Percentiles rank a stretch among this genome's conserved stretches.
These are phyloP conservation scores for Zizania palustris DNA, from an alignment of 202 grass and related monocot genomes.

Conservation along the genomic window DNA sequence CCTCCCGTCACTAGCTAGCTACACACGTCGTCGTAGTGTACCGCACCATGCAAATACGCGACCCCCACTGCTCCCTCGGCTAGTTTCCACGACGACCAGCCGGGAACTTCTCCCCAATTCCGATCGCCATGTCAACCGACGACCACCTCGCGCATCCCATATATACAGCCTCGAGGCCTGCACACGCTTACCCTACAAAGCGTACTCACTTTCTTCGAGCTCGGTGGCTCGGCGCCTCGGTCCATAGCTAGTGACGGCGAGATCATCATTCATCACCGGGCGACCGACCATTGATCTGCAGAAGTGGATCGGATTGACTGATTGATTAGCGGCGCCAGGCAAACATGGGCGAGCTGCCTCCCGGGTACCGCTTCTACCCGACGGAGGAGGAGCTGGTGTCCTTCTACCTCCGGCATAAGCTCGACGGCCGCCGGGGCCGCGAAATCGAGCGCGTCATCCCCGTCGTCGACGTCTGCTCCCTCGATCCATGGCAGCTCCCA, in stretches of 20 bases:
- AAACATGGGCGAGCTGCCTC: constrained; percentile 49
- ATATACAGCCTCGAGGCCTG: constrained; percentile 36
- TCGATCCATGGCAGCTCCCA: too few relatives aligned
- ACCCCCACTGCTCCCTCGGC: neutral
- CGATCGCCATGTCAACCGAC: constrained; percentile 36
- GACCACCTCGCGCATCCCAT: constrained; percentile 29
- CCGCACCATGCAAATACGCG: constrained; percentile 28
- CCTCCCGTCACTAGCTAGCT: neutral
- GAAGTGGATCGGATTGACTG: neutral
- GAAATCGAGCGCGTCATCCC: constrained; percentile 46
- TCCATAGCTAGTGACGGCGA: neutral
- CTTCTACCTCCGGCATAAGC: constrained; percentile 84
- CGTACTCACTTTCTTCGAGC: constrained; percentile 27
- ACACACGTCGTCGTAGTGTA: too few relatives aligned
- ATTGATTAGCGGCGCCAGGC: neutral
- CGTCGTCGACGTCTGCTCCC: too few relatives aligned
- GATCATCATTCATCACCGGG: neutral
- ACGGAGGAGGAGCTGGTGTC: constrained; percentile 82
- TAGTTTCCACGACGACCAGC: constrained; percentile 3
- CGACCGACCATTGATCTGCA: too few relatives aligned
- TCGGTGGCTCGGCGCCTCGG: too few relatives aligned
- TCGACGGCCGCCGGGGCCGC: constrained; percentile 43
- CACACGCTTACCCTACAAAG: constrained; percentile 28
- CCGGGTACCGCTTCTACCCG: constrained; percentile 80
- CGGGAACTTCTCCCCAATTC: constrained; percentile 1